Evolutionary conservation across 2,329 filamentous ascomycete genomes (phyloP), one percentile per base, ranked within the genome.

Genomic region (Clarireedia monteithiana): DNA sequence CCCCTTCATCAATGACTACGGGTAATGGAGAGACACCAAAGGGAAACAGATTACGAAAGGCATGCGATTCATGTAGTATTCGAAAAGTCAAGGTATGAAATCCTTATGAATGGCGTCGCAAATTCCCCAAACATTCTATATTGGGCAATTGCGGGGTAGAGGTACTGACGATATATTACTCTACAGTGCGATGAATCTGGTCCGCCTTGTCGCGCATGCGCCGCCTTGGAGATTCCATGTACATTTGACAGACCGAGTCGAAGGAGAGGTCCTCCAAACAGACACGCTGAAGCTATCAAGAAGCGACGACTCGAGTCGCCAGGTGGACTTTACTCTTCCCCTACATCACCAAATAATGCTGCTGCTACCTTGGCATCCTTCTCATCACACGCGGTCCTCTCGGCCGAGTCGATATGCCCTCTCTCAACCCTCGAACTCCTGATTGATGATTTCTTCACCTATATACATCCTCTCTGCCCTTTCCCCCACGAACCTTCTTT

Each of bases 401-500:
- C 82, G 58, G 81, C 84, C 48, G 88, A 91, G 66, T 75, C 80
- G 2, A 90, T 91, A 59, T 87, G 85, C 42, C 84, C 87, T 0
- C 76, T 85, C 69, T 79, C 81, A 6, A 82, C 85, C 10, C 73
- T 91, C 52, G 79, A 86, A 64, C 77, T 85, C 2, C 75, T 91
- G 15, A 80, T 91, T 56, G 85, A 91, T 68, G 88, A 91, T 72
- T 91, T 89, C 76, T 91, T 91, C 71, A 89, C 85, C 17, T 90
- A 90, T 68, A 85, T 91, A 53, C 86, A 91, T 63, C 88, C 88
- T 1, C 77, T 91, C 7, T 82, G 81, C 57, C 88, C 88, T 0
- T 91, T 91, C 56, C 88, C 88, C 0, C 88, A 91, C 69, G 86
- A 91, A 67, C 86, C 86, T 0, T 87, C 85, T 4, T 91, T 91